A percentile compares a stretch with the other conserved stretches of the same genome.
These are phyloP conservation scores for Singerocomus rubriflavus DNA, from an alignment of 1,284 basidiomycete species.

Conservation along the genomic window DNA sequence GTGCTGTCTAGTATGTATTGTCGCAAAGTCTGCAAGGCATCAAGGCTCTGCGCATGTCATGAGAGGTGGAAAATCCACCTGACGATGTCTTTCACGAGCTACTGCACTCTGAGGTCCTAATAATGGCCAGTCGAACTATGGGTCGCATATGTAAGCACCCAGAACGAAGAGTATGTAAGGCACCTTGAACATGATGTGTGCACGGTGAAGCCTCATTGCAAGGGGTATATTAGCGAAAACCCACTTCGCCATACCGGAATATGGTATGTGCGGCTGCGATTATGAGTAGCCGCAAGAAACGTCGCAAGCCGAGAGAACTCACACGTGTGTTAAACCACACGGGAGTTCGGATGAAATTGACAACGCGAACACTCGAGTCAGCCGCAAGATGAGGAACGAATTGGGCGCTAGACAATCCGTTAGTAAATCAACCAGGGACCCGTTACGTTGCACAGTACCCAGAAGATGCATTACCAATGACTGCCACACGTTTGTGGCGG, in stretches of 20 bases:
- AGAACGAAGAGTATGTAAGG: neutral
- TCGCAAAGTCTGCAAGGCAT: slow-evolving; percentile 22
- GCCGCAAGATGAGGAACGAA: slow-evolving; percentile 34
- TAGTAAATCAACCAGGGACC: neutral
- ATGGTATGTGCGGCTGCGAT: slow-evolving; percentile 26
- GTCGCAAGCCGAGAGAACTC: slow-evolving; percentile 1
- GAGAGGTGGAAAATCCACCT: slow-evolving; percentile 8
- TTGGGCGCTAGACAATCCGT: slow-evolving; percentile 30
- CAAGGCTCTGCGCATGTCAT: neutral
- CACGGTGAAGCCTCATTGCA: slow-evolving; percentile 33
- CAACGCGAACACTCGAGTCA: slow-evolving; percentile 33
- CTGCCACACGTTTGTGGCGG: slow-evolving; percentile 41
- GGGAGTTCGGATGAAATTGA: slow-evolving; percentile 36
- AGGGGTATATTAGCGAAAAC: slow-evolving; percentile 38
- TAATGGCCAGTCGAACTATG: slow-evolving; percentile 21
- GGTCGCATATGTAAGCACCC: neutral
- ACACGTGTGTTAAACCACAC: slow-evolving; percentile 36
- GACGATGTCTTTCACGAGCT: slow-evolving; percentile 15
- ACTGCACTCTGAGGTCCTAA: slow-evolving; percentile 10
- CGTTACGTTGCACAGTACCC: slow-evolving; percentile 20
- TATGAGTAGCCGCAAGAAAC: neutral
- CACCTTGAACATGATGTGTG: slow-evolving; percentile 27
- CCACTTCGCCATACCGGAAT: slow-evolving; percentile 29
- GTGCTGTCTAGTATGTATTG: slow-evolving; percentile 32
- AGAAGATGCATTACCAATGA: slow-evolving; percentile 53